Base-by-base conservation (phyloP, 768 basidiomycete genomes). In the Phaffia australis region DNA sequence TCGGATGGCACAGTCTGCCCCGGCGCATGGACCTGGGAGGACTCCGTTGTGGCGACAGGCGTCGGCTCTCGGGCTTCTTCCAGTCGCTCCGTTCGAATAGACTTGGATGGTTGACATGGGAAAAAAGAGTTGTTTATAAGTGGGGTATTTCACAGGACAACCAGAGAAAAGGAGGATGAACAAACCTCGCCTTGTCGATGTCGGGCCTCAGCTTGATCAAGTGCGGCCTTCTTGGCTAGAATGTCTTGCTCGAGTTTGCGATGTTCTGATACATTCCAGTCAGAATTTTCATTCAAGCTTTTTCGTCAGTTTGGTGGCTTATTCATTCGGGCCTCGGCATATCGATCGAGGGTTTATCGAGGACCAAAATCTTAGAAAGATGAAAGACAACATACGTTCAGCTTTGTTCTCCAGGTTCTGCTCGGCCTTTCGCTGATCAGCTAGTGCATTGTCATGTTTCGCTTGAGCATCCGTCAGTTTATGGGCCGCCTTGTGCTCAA, bases 381-480 rank as follows among this genome's bases (percentile, higher is more conserved):
- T 42, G 25, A 29, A 18, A 16, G 47, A 18, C 1, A n/a, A 23
- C 30, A 18, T 9, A 67, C 49, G 57, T 32, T 62, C 35, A 48
- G 61, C 48, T 46, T 60, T 62, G 8, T 62, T 23, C 35, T 25
- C 15, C 15, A 67, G 35, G 30, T 30, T 49, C 32, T 56, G 30
- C 66, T 67, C 61, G 29, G 64, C 58, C 55, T 58, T 58, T 16
- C 55, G 21, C 57, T 69, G 68, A 25, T 69, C 68, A 0, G 52
- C 46, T 18, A 81, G 63, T 1, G 83, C 81, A 21, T 78, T 71
- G 27, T 85, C 81, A 68, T 84, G 83, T 23, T 77, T 74, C 68
- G 83, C 80, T 19, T 79, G 78, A 9, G 83, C 82, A 60, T 82
- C 79, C 73, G 82, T 81, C 57, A 84, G 74, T 27, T 79, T 78